phyloP scores from a whole-genome alignment of 1,284 basidiomycete genomes.

The Inonotus obliquus region DNA sequence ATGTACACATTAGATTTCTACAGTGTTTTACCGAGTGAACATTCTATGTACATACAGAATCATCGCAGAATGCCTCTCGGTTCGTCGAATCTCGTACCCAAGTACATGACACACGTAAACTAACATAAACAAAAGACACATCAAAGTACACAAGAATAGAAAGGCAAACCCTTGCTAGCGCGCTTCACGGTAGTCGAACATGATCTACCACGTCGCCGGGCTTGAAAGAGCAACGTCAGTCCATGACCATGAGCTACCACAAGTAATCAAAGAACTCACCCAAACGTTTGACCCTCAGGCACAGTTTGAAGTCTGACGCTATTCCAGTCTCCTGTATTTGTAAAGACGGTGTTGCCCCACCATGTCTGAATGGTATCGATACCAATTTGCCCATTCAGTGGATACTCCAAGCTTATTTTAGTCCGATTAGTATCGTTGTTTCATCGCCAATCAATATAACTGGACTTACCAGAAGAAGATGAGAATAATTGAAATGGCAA shows the following conservation, averaged over 20 bases:
- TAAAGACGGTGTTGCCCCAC: conserved; percentile 51
- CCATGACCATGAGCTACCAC: neutral
- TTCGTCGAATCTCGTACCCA: neutral
- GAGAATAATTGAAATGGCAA: conserved; percentile 43
- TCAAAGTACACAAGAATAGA: neutral
- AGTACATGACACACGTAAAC: neutral
- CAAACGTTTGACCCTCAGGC: conserved; percentile 13
- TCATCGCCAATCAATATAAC: neutral
- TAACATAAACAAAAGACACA: neutral
- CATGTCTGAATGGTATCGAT: conserved; percentile 36
- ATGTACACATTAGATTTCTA: too few relatives aligned
- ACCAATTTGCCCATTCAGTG: conserved; percentile 44
- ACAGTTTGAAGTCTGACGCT: conserved; percentile 21
- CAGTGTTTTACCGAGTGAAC: too few relatives aligned
- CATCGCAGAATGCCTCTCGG: too few relatives aligned
- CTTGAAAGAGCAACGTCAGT: neutral
- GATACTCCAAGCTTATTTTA: conserved; percentile 35
- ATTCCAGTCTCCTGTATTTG: conserved; percentile 18
- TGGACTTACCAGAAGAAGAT: conserved; percentile 43
- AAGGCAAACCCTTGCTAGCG: neutral
- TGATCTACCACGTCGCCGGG: conserved; percentile 12
- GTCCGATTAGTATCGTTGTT: neutral
- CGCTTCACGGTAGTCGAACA: neutral
- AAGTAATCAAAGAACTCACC: conserved; percentile 2
- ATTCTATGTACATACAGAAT: too few relatives aligned